Base-by-base conservation (phyloP, 2,329 filamentous ascomycete species). In the Pyricularia sp. region DNA sequence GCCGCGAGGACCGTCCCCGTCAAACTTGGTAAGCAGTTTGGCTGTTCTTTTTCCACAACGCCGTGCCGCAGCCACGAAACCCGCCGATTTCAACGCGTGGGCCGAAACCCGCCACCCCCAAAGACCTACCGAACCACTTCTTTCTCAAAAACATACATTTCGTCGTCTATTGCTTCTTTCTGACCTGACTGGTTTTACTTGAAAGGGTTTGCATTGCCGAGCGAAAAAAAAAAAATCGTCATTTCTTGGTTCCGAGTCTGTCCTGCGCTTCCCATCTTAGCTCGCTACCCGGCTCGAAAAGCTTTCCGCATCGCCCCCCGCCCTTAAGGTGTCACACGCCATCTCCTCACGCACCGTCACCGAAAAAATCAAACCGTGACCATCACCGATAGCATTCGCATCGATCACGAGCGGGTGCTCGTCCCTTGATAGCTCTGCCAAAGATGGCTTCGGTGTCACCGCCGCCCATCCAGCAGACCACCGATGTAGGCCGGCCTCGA, bases 401-500 rank as follows among this genome's bases (percentile, higher is more conserved):
- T 4, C 42, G 42, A 55, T 55, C 42, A 55, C 42, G 42, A 55
- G 42, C 42, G 20, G 42, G 17, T 55, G 42, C 42, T 55, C 42
- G 20, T 20, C 20, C 42, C 42, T n/a, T 55, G 20, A 55, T n/a
- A 55, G 42, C 7, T 55, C 42, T 55, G 42, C 42, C 42, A 55
- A 55, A 55, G 42, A 55, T 55, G 42, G 42, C 20, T 55, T 55
- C 72, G 71, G 69, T 64, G 30, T 69, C 71, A 11, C 69, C 71
- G n/a, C 65, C 71, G 14, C n/a, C 70, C n/a, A 69, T 70, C 28
- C 71, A 72, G 58, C 75, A 72, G 71, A 73, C 71, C 64, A 76
- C 76, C 66, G 77, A 78, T 67, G 71, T 73, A 68, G 73, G 72
- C 63, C 75, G 76, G 20, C 77, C 77, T 28, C 74, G 76, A 50